These are phyloP conservation scores for Geranomyces michiganensis DNA, from an alignment of 192 early-diverging fungal species.

Conservation along the genomic window DNA sequence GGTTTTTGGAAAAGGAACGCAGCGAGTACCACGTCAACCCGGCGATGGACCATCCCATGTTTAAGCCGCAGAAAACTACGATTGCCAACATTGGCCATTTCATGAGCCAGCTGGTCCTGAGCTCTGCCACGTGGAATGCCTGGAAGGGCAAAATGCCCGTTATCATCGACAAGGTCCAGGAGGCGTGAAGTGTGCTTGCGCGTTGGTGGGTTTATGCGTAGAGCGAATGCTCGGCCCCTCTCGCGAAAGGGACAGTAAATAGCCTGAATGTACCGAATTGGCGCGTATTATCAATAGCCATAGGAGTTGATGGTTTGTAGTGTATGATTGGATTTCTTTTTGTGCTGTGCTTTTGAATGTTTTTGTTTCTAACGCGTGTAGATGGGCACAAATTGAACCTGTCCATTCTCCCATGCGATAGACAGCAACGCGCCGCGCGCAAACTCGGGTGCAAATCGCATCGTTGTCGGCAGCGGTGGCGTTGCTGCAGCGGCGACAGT, in stretches of 20 bases:
- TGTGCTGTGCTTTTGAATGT: background rate
- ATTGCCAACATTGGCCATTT: constrained; percentile 24
- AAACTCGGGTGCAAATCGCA: constrained; percentile 30
- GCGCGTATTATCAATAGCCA: too few relatives aligned
- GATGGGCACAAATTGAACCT: constrained; percentile 28
- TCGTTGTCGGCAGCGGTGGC: constrained; percentile 16
- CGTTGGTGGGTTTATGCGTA: too few relatives aligned
- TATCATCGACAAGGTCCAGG: constrained; percentile 10
- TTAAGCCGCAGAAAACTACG: background rate
- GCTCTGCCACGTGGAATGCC: background rate
- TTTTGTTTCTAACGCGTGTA: constrained; percentile 10
- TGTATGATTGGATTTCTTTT: too few relatives aligned
- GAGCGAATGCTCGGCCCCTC: too few relatives aligned
- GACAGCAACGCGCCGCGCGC: constrained; percentile 25
- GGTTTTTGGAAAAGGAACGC: background rate
- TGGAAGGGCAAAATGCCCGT: constrained; percentile 27
- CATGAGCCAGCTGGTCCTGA: background rate
- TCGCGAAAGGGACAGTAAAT: too few relatives aligned
- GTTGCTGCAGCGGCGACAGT: background rate
- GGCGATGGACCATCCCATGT: constrained; percentile 16
- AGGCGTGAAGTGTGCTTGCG: too few relatives aligned
- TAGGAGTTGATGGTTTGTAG: too few relatives aligned
- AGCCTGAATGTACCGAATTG: too few relatives aligned
- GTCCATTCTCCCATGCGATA: constrained; percentile 35
- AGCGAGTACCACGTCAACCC: background rate